Evolutionary conservation across 768 basidiomycete species (phyloP), one percentile per base, ranked within the genome.

Genomic region (Auriscalpium vulgare): DNA sequence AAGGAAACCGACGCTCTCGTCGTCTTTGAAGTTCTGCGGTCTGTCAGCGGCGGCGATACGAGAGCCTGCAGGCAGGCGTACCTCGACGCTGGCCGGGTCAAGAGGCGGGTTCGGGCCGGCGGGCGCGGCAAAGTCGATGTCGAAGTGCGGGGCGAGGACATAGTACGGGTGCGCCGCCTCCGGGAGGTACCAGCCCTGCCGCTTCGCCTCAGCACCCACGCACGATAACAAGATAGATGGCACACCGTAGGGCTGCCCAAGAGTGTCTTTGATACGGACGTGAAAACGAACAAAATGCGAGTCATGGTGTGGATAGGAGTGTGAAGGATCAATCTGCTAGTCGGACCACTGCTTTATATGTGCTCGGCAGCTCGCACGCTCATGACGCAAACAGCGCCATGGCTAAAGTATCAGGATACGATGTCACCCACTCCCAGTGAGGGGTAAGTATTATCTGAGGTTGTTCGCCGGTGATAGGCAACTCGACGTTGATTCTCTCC

Each of bases 161-260:
- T 69, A 69, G 62, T 71, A 72, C 1, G 70, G 68, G 52, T 71
- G 66, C 13, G 69, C 68, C 14, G 68, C 71, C 50, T 92, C 88
- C 6, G 87, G 85, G 35, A 89, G 76, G 68, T 82, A 91, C 83
- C 83, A 89, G 19, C 88, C 87, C 84, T 85, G 56, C 8, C 17
- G 17, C 13, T 43, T 13, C n/a, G n/a, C n/a, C 40, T 4, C 14
- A 4, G 40, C 13, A 17, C 6, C 40, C 3, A 43, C 14, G 40
- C 40, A 43, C 40, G 17, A 43, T 17, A 43, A 13, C 40, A 14
- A 43, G 13, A 43, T 17, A 17, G 40, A 8, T 43, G 40, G 17
- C 40, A 14, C 17, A 43, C 40, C 8, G 40, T 43, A 17, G 40
- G 40, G 3, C 17, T 43, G 13, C 7, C 40, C 40, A 43, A 17